A percentile compares a stretch with the other conserved stretches of the same genome.
phyloP scores from a whole-genome alignment of 305 asterid genomes.

The Fraxinus baroniana region DNA sequence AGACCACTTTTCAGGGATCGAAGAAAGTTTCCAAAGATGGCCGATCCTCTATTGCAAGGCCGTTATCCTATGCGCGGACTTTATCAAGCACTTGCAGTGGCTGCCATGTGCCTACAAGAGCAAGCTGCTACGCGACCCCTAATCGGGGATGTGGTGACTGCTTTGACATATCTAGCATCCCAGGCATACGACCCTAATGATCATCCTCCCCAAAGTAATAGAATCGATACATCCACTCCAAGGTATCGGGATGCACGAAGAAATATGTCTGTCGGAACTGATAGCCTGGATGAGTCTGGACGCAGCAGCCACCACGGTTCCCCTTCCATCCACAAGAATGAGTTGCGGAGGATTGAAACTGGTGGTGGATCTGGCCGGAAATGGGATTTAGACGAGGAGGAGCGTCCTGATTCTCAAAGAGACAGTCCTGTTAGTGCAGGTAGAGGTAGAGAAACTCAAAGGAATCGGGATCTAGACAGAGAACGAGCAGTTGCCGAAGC shows the following conservation, averaged over 20 bases:
- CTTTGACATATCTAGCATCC: conserved; percentile 74
- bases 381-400: conserved; percentile 69
- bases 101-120: conserved; percentile 98
- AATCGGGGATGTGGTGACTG: conserved; percentile 92
- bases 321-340: conserved; percentile 65
- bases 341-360: conserved; percentile 57
- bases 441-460: conserved; percentile 54
- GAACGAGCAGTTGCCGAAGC: conserved; percentile 95
- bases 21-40: conserved; percentile 85
- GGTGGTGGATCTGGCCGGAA: conserved; percentile 65
- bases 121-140: conserved; percentile 92
- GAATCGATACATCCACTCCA: conserved; percentile 58
- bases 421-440: conserved; percentile 74
- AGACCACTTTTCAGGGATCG: conserved; percentile 87
- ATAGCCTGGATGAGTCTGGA: conserved; percentile 43
- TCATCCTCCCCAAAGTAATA: conserved; percentile 41
- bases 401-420: conserved; percentile 50
- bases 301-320: conserved; percentile 49
- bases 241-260: conserved; percentile 58
- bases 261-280: conserved; percentile 43
- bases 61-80: conserved; percentile 84
- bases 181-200: conserved; percentile 73
- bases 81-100: conserved; percentile 89
- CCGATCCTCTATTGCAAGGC: conserved; percentile 81
- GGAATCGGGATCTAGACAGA: conserved; percentile 72